These are phyloP conservation scores for Xerocomus subilludens DNA, from an alignment of 1,284 basidiomycete genomes.

Conservation along the genomic window DNA sequence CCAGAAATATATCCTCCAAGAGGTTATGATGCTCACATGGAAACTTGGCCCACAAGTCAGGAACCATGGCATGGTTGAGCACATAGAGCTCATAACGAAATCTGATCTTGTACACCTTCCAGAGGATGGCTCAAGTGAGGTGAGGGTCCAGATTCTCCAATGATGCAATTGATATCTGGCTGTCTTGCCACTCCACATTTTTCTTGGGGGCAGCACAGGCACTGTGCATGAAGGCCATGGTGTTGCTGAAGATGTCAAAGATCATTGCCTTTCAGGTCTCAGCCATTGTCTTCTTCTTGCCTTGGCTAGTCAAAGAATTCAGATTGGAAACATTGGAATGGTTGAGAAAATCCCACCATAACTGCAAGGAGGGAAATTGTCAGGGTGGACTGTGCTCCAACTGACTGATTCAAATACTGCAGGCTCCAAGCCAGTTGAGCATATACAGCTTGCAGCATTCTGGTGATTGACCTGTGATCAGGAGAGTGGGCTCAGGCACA, in stretches of 20 bases:
- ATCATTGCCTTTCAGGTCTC: no score
- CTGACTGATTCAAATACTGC: neutral
- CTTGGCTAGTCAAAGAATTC: no score
- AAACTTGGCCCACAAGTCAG: neutral
- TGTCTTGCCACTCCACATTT: no score
- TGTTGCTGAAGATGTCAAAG: no score
- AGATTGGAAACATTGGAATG: no score
- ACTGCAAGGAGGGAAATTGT: neutral
- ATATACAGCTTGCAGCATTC: neutral
- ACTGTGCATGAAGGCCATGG: no score
- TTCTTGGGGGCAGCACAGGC: no score
- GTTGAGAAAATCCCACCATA: neutral
- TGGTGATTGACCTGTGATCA: constrained; percentile 12
- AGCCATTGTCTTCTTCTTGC: no score
- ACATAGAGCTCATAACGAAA: neutral
- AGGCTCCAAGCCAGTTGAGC: constrained; percentile 24
- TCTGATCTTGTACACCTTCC: neutral
- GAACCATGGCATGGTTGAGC: neutral
- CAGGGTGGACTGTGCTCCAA: neutral
- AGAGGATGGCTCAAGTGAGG: neutral
- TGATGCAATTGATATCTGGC: no score
- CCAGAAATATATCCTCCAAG: neutral
- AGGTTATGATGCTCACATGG: neutral
- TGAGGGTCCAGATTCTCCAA: no score
- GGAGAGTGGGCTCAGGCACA: constrained; percentile 22